phyloP scores from a whole-genome alignment of 495 filamentous ascomycete genomes.

The Penicillium macrosclerotiorum region DNA sequence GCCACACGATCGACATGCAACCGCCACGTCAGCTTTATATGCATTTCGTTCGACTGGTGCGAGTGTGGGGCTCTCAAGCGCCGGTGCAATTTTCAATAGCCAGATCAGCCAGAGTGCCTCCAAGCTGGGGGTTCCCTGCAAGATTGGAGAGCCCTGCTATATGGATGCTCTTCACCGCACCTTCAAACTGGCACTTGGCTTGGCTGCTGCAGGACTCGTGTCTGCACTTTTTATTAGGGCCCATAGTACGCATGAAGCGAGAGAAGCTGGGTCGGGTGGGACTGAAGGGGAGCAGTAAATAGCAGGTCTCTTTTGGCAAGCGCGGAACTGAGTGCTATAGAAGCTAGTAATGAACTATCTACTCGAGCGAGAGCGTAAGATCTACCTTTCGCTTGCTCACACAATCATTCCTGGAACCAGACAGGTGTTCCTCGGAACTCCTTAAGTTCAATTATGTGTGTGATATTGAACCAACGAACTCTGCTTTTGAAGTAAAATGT shows the following conservation, averaged over 20 bases:
- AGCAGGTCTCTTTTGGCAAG: not conserved
- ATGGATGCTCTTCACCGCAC: slow-evolving; percentile 9
- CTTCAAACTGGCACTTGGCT: slow-evolving; percentile 2
- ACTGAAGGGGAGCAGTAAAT: not conserved
- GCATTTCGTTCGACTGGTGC: slow-evolving; percentile 15
- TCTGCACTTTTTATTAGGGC: slow-evolving; percentile 2
- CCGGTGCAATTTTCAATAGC: slow-evolving; percentile 6
- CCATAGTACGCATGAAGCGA: not conserved
- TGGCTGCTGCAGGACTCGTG: not conserved
- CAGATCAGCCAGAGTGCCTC: slow-evolving; percentile 1
- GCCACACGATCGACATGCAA: slow-evolving; percentile 13
- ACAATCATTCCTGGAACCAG: too few relatives aligned
- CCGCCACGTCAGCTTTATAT: slow-evolving; percentile 14
- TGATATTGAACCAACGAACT: too few relatives aligned
- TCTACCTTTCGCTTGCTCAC: too few relatives aligned
- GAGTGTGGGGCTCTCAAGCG: slow-evolving; percentile 12
- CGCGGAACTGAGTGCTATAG: not conserved
- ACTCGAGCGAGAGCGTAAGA: not conserved
- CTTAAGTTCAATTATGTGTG: too few relatives aligned
- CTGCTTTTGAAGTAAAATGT: too few relatives aligned
- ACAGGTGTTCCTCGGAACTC: too few relatives aligned
- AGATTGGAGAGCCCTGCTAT: slow-evolving; percentile 5
- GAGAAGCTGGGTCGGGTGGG: not conserved
- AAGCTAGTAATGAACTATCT: not conserved
- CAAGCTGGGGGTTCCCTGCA: not conserved